phyloP scores from a whole-genome alignment of 306 rosid genomes.

The Prunus padus region DNA sequence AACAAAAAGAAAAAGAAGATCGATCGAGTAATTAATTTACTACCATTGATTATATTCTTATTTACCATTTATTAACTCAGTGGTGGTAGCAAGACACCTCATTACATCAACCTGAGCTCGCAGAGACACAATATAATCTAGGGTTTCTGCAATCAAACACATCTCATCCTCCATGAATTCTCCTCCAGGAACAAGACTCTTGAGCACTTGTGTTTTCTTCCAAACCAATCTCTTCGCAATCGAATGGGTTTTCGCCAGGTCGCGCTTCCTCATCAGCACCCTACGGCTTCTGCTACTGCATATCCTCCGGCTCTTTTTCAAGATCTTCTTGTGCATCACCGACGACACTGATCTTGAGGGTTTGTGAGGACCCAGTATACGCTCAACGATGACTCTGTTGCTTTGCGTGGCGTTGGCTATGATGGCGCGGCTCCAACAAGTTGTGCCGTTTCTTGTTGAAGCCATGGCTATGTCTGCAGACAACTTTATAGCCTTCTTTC shows the following conservation, averaged over 20 bases:
- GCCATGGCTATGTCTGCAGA: constrained; percentile 90
- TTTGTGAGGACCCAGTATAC: constrained; percentile 13
- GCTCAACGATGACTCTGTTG: constrained; percentile 19
- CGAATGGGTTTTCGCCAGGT: constrained; percentile 18
- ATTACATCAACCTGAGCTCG: constrained; percentile 82
- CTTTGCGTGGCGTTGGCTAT: constrained; percentile 39
- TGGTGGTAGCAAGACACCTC: constrained; percentile 54
- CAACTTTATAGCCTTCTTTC: constrained; percentile 66
- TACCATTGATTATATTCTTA: not conserved
- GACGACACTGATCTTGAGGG: not conserved
- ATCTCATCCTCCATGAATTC: constrained; percentile 61
- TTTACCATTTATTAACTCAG: constrained; percentile 31
- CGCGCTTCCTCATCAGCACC: not conserved
- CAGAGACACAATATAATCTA: constrained; percentile 67
- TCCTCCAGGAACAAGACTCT: constrained; percentile 77
- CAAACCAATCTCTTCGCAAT: constrained; percentile 45
- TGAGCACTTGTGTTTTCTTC: constrained; percentile 55
- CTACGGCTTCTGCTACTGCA: not conserved
- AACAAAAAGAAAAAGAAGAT: constrained; percentile 2
- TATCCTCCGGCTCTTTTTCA: constrained; percentile 41
- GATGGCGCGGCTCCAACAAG: constrained; percentile 67
- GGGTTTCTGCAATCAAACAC: constrained; percentile 74
- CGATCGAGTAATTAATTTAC: not conserved
- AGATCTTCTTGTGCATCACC: constrained; percentile 14
- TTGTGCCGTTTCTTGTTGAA: constrained; percentile 45